These are phyloP conservation scores for Leccinum subatratum DNA, from an alignment of 1,284 basidiomycete species.

Conservation along the genomic window DNA sequence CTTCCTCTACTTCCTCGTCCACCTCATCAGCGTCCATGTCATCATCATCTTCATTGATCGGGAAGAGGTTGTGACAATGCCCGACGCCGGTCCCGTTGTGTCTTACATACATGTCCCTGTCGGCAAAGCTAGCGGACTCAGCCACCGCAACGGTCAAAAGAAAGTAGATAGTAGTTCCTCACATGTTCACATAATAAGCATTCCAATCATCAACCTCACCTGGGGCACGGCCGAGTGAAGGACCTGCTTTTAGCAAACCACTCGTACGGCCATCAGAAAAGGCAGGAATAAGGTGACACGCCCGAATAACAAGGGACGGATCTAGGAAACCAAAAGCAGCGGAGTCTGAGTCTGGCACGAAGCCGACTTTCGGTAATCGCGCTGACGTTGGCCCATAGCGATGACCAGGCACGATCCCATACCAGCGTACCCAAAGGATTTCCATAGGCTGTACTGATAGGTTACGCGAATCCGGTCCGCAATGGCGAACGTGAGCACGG, in stretches of 20 bases:
- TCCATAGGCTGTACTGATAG: slow-evolving; percentile 23
- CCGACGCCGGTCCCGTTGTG: slow-evolving; percentile 8
- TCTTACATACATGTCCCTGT: slow-evolving; percentile 17
- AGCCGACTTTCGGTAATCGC: slow-evolving; percentile 33
- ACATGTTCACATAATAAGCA: slow-evolving; percentile 21
- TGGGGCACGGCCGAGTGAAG: background rate
- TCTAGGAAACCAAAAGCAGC: slow-evolving; percentile 27
- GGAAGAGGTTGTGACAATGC: slow-evolving; percentile 6
- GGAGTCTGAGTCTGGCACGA: slow-evolving; percentile 26
- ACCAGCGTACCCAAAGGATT: slow-evolving; percentile 39
- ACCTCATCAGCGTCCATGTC: background rate
- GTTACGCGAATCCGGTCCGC: slow-evolving; percentile 6
- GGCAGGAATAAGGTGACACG: slow-evolving; percentile 36
- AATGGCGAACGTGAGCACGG: slow-evolving; percentile 22
- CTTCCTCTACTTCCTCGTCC: background rate
- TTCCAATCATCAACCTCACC: slow-evolving; percentile 14
- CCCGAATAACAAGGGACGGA: slow-evolving; percentile 29
- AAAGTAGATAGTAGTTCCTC: background rate
- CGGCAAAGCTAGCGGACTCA: slow-evolving; percentile 9
- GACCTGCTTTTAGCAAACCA: slow-evolving; percentile 8
- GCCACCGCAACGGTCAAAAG: background rate
- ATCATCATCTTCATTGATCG: background rate
- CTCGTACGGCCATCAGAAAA: slow-evolving; percentile 20
- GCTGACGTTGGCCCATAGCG: slow-evolving; percentile 17
- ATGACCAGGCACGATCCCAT: slow-evolving; percentile 21